Conservation (phyloP, 192 early-diverging fungal genomes). For the Backusella westeae region DNA sequence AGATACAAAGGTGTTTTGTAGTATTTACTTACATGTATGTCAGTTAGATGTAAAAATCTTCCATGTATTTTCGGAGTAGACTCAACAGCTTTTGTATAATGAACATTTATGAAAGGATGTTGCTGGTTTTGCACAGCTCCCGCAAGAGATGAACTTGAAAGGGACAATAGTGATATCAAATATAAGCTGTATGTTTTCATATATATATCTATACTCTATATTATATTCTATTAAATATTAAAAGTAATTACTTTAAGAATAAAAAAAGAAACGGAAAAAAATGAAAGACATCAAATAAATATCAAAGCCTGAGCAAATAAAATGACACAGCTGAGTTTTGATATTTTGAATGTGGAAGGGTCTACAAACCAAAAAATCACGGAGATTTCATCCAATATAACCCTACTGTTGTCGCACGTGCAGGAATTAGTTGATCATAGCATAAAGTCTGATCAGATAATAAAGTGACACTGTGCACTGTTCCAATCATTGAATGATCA, state of each 20-base stretch:
- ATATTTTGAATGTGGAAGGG: background rate
- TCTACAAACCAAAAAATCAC: background rate
- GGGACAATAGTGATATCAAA: background rate
- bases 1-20: background rate
- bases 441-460: background rate
- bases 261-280: background rate
- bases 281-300: background rate
- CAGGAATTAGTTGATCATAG: background rate
- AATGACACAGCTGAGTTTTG: background rate
- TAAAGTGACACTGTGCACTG: background rate
- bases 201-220: background rate
- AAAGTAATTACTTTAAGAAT: background rate
- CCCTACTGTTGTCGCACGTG: background rate
- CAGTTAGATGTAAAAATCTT: conserved; percentile 71
- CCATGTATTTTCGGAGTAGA: conserved; percentile 31
- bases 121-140: background rate
- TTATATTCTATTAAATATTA: background rate
- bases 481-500: background rate
- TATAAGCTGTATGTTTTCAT: background rate
- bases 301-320: background rate
- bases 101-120: background rate
- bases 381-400: background rate
- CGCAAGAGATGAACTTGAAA: background rate
- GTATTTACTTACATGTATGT: conserved; percentile 52
- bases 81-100: background rate